Evolutionary conservation across 345 rosid genomes (phyloP).

Genomic region (Cardiospermum halicacabum): DNA sequence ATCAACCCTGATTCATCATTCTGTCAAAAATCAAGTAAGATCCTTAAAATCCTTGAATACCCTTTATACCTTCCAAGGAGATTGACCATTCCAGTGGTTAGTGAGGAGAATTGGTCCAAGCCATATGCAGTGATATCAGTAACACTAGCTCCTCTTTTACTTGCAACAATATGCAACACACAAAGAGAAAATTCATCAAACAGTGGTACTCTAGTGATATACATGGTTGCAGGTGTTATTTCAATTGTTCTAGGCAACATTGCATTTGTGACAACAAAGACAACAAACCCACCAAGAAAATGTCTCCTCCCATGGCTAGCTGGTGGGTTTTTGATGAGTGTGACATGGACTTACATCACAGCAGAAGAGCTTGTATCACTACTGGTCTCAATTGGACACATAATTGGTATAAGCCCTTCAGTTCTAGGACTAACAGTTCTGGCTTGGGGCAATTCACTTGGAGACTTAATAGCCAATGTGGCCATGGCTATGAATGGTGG

Average conservation of each 20-base stretch:
- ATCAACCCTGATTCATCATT: conserved; percentile 25
- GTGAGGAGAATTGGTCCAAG: conserved; percentile 76
- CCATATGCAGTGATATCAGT: conserved; percentile 62
- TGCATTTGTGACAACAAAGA: conserved; percentile 55
- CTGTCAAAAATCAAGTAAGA: conserved; percentile 20
- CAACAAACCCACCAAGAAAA: conserved; percentile 56
- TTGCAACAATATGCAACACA: conserved; percentile 54
- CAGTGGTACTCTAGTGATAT: conserved; percentile 39
- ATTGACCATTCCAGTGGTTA: conserved; percentile 70
- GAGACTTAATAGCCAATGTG: conserved; percentile 79
- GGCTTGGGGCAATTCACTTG: conserved; percentile 93
- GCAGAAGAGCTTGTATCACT: conserved; percentile 81
- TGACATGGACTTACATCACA: conserved; percentile 79
- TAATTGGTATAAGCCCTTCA: conserved; percentile 75
- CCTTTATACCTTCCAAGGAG: conserved; percentile 81
- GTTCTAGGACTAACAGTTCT: conserved; percentile 80
- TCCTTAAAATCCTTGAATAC: conserved; percentile 45
- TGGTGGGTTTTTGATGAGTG: conserved; percentile 85
- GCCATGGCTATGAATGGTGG: conserved; percentile 83
- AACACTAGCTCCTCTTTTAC: conserved; percentile 59
- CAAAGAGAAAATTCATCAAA: conserved; percentile 28
- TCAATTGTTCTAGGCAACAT: conserved; percentile 57
- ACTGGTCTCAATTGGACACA: conserved; percentile 53
- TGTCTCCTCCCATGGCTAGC: conserved; percentile 65
- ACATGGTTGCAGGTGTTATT: conserved; percentile 38